phyloP scores from a whole-genome alignment of 768 basidiomycete genomes.

The Suillus lakei region DNA sequence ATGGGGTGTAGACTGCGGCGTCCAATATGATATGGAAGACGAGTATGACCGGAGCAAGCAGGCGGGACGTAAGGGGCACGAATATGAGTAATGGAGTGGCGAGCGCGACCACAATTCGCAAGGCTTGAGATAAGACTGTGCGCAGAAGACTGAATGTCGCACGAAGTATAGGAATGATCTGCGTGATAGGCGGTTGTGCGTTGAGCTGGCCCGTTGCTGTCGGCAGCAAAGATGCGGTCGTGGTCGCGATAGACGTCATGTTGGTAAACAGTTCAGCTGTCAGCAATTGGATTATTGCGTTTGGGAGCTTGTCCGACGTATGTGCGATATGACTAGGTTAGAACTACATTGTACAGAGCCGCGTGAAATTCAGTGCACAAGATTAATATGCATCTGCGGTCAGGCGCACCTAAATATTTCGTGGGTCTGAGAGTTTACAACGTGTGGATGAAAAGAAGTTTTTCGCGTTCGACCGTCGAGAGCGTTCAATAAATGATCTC shows the following conservation, averaged over 20 bases:
- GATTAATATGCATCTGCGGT: background rate
- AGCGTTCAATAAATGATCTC: no score
- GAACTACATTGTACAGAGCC: background rate
- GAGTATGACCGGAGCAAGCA: slow-evolving; percentile 54
- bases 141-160: slow-evolving; percentile 20
- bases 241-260: background rate
- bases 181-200: slow-evolving; percentile 27
- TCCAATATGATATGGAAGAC: slow-evolving; percentile 46
- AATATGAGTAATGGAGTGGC: slow-evolving; percentile 26
- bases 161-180: slow-evolving; percentile 24
- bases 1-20: slow-evolving; percentile 51
- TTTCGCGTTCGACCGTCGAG: background rate
- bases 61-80: slow-evolving; percentile 36
- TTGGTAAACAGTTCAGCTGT: background rate
- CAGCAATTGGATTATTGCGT: background rate
- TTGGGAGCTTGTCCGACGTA: background rate
- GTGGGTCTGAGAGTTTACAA: background rate
- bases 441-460: background rate
- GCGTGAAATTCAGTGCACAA: background rate
- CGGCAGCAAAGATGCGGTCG: slow-evolving; percentile 5
- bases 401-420: background rate
- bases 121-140: slow-evolving; percentile 10
- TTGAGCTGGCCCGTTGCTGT: background rate
- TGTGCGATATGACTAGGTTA: background rate
- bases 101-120: slow-evolving; percentile 17